Evolutionary conservation across 495 filamentous ascomycete genomes (phyloP).

Genomic region (Mytilinidion resinicola): DNA sequence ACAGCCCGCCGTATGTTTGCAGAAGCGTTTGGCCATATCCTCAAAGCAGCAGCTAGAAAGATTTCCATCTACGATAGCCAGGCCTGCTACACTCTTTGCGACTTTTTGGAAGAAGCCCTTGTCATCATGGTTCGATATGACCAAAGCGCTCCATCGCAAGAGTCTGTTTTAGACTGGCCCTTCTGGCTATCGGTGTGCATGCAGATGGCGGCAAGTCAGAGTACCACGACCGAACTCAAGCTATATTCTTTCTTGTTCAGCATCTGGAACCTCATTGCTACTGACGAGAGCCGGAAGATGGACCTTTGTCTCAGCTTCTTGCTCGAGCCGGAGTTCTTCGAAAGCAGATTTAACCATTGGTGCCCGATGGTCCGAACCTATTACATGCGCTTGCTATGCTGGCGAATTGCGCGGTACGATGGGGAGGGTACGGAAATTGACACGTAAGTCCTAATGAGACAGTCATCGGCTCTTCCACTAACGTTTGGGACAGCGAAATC

Average conservation of each 20-base stretch:
- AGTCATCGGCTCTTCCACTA: not conserved
- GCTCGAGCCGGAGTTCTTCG: slow-evolving; percentile 69
- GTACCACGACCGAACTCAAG: slow-evolving; percentile 89
- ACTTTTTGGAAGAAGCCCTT: slow-evolving; percentile 79
- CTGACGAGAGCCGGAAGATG: slow-evolving; percentile 62
- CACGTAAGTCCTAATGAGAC: slow-evolving; percentile 47
- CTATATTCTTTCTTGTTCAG: slow-evolving; percentile 80
- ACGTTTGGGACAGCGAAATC: slow-evolving; percentile 46
- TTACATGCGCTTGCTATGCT: slow-evolving; percentile 88
- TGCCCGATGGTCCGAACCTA: slow-evolving; percentile 97
- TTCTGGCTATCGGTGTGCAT: slow-evolving; percentile 87
- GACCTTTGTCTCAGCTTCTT: slow-evolving; percentile 73
- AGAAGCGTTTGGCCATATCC: slow-evolving; percentile 64
- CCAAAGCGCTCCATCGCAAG: slow-evolving; percentile 39
- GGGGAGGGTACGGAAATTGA: slow-evolving; percentile 62
- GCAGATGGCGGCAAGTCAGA: slow-evolving; percentile 79
- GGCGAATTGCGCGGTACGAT: slow-evolving; percentile 78
- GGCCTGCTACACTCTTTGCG: slow-evolving; percentile 86
- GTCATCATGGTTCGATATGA: slow-evolving; percentile 54
- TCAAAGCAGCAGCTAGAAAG: slow-evolving; percentile 65
- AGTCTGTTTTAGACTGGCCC: slow-evolving; percentile 61
- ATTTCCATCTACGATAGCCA: slow-evolving; percentile 81
- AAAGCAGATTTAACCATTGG: slow-evolving; percentile 90
- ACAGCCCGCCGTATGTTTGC: slow-evolving; percentile 65
- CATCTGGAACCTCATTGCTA: slow-evolving; percentile 69